These are phyloP conservation scores for Fraxinus quadrangulata DNA, from an alignment of 257 asterid species.

Conservation along the genomic window DNA sequence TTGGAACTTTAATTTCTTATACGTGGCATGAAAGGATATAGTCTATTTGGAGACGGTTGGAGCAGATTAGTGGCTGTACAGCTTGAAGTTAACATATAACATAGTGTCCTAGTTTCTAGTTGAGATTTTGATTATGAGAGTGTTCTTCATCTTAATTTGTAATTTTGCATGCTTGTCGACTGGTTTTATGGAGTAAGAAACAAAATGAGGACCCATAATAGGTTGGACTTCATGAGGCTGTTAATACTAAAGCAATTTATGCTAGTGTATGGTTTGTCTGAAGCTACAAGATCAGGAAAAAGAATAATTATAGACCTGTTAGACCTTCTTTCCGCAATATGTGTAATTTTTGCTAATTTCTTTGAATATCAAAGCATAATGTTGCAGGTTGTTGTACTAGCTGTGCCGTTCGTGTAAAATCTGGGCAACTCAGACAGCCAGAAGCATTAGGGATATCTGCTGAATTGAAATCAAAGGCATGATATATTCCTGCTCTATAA, in stretches of 20 bases:
- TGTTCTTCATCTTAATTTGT: neutral
- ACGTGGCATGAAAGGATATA: too few relatives aligned
- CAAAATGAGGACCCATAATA: neutral
- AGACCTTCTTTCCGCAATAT: neutral
- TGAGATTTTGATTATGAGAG: neutral
- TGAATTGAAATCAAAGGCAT: slow-evolving; percentile 73
- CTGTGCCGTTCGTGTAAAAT: slow-evolving; percentile 94
- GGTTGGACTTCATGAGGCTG: neutral
- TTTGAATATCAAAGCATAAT: slow-evolving; percentile 18
- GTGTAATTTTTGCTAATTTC: neutral
- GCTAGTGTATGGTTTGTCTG: neutral
- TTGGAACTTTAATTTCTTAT: too few relatives aligned
- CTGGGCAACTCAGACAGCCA: slow-evolving; percentile 92
- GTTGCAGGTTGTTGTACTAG: slow-evolving; percentile 92
- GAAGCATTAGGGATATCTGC: slow-evolving; percentile 95
- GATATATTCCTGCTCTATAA: neutral
- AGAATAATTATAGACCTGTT: neutral
- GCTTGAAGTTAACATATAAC: neutral
- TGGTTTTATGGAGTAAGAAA: neutral
- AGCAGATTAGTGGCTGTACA: neutral
- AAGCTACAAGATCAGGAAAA: neutral
- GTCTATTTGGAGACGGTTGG: neutral
- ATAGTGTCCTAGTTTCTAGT: neutral
- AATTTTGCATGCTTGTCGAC: neutral
- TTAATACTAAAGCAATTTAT: neutral